Conservation (phyloP, 495 filamentous ascomycete species). For the Pseudevernia furfuracea region DNA sequence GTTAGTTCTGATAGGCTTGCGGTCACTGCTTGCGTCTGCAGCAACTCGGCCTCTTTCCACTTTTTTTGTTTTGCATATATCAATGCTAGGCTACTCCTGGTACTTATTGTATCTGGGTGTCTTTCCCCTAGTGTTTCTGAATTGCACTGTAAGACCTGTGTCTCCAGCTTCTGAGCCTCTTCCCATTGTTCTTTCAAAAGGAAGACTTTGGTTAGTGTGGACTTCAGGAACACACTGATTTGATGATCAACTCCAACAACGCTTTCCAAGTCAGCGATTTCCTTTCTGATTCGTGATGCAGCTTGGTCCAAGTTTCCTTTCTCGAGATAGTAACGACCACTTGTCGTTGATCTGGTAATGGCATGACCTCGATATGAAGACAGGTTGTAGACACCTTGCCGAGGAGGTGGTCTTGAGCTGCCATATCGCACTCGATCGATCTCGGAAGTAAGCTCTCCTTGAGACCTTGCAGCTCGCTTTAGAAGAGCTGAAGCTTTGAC, state of each 20-base stretch:
- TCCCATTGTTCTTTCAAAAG: neutral
- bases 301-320: neutral
- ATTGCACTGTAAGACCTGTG: neutral
- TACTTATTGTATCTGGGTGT: neutral
- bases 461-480: neutral
- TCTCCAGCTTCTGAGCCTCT: neutral
- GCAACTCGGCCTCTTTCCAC: neutral
- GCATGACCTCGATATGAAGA: neutral
- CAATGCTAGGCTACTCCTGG: neutral
- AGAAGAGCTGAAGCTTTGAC: neutral
- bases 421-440: neutral
- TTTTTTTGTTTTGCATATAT: neutral
- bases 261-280: neutral
- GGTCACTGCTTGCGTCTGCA: neutral
- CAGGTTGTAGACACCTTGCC: neutral
- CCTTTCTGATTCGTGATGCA: neutral
- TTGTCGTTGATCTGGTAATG: neutral
- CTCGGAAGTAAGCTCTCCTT: neutral
- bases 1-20: too few species aligned
- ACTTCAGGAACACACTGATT: neutral
- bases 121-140: neutral
- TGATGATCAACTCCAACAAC: neutral
- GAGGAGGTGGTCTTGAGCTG: neutral
- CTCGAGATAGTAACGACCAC: neutral
- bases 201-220: neutral